phyloP scores from a whole-genome alignment of 108 stramenopile genomes.

The Nitzschia inconspicua region DNA sequence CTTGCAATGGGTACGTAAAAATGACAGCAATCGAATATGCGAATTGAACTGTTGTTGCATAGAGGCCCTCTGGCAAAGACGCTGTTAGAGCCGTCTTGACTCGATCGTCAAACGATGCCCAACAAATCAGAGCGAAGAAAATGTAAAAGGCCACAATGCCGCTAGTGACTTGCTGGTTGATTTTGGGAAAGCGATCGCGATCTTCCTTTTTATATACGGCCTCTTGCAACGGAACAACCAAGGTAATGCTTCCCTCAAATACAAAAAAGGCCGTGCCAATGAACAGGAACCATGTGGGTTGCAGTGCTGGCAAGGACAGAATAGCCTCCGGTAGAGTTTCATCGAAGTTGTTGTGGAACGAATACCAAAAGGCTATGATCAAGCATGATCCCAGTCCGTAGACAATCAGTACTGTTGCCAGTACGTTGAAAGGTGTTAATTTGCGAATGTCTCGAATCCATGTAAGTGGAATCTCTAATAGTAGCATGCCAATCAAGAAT shows the following conservation, averaged over 20 bases:
- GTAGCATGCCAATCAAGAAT: constrained; percentile 33
- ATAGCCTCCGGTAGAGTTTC: constrained; percentile 15
- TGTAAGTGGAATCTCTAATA: constrained; percentile 36
- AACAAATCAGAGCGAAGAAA: constrained; percentile 43
- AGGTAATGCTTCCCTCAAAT: constrained; percentile 55
- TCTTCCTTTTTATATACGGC: constrained; percentile 35
- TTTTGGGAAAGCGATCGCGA: constrained; percentile 27
- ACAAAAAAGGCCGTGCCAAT: constrained; percentile 50
- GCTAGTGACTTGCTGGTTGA: constrained; percentile 30
- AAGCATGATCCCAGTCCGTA: constrained; percentile 36
- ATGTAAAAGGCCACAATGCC: constrained; percentile 43
- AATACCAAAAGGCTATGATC: constrained; percentile 19
- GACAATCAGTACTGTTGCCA: constrained; percentile 47
- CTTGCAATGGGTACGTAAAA: constrained; percentile 57
- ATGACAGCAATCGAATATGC: constrained; percentile 51
- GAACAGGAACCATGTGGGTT: constrained; percentile 44
- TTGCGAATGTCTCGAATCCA: constrained; percentile 50
- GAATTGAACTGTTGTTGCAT: constrained; percentile 41
- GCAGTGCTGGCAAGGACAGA: constrained; percentile 11
- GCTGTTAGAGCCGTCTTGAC: constrained; percentile 46
- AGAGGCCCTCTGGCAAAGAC: constrained; percentile 28
- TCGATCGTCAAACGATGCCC: constrained; percentile 43
- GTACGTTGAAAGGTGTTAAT: constrained; percentile 42
- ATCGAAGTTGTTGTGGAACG: not conserved
- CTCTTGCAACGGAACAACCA: constrained; percentile 54